Conservation (phyloP, 768 basidiomycete species). For the Leccinum uliginosum region DNA sequence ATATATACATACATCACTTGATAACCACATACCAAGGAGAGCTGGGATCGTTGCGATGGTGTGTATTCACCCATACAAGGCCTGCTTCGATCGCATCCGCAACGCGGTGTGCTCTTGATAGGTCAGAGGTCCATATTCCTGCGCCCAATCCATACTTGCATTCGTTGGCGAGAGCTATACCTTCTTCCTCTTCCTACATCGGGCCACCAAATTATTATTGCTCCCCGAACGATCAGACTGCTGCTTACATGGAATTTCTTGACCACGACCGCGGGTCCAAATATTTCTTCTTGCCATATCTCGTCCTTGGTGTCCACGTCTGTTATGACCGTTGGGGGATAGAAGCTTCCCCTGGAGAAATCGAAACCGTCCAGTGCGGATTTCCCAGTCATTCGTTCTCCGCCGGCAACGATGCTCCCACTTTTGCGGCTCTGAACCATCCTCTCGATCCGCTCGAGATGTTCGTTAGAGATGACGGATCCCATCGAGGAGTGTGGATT, state of each 20-base stretch:
- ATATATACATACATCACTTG: background rate
- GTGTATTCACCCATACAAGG: slow-evolving; percentile 84
- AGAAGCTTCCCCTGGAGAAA: slow-evolving; percentile 70
- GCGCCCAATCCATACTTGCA: slow-evolving; percentile 80
- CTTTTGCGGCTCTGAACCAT: slow-evolving; percentile 47
- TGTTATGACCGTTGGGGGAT: slow-evolving; percentile 71
- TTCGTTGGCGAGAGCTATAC: slow-evolving; percentile 63
- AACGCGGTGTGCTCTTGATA: slow-evolving; percentile 74
- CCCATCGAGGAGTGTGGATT: slow-evolving; percentile 77
- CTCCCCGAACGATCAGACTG: slow-evolving; percentile 11
- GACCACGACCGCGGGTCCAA: slow-evolving; percentile 80
- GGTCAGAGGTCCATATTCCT: slow-evolving; percentile 72
- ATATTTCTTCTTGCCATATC: slow-evolving; percentile 80
- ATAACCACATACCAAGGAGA: slow-evolving; percentile 64
- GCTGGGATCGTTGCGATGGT: slow-evolving; percentile 86
- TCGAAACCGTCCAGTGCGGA: slow-evolving; percentile 70
- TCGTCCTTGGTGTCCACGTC: slow-evolving; percentile 54
- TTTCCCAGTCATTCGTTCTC: slow-evolving; percentile 54
- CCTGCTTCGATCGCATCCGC: slow-evolving; percentile 68
- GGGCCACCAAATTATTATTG: background rate
- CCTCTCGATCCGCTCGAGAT: slow-evolving; percentile 59
- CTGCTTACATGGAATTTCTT: slow-evolving; percentile 45
- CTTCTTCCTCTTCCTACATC: slow-evolving; percentile 57
- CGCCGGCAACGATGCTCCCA: slow-evolving; percentile 58
- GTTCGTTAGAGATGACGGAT: slow-evolving; percentile 63